phyloP scores from a whole-genome alignment of 2,329 filamentous ascomycete genomes.

The Aspergillus sp. region DNA sequence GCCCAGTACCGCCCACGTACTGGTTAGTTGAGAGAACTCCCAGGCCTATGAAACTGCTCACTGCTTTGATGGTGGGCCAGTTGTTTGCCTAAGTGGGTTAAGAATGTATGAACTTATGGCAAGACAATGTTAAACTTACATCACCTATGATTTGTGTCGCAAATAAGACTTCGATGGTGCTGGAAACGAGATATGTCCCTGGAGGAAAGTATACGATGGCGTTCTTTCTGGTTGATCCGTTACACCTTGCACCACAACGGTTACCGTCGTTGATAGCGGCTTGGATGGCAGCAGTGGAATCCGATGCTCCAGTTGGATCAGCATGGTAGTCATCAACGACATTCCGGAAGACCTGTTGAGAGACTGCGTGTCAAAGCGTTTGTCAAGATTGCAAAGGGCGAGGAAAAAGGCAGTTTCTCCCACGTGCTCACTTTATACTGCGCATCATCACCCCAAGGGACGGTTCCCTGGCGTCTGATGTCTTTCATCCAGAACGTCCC shows the following conservation, averaged over 20 bases:
- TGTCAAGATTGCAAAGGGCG: background rate
- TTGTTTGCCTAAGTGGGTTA: slow-evolving; percentile 1
- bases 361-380: background rate
- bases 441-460: slow-evolving; percentile 10
- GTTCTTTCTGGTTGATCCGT: slow-evolving; percentile 20
- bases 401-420: background rate
- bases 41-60: slow-evolving; percentile 69
- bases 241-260: slow-evolving; percentile 18
- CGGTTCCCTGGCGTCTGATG: slow-evolving; percentile 11
- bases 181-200: slow-evolving; percentile 20
- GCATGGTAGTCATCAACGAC: slow-evolving; percentile 13
- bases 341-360: slow-evolving; percentile 12
- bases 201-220: slow-evolving; percentile 48
- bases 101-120: background rate
- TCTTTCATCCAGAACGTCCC: slow-evolving; percentile 14
- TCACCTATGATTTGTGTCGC: slow-evolving; percentile 20
- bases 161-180: slow-evolving; percentile 17
- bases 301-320: slow-evolving; percentile 10
- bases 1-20: slow-evolving; percentile 49
- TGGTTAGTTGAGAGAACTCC: slow-evolving; percentile 80
- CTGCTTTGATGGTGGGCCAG: slow-evolving; percentile 43
- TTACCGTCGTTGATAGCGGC: slow-evolving; percentile 34
- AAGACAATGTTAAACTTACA: background rate
- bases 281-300: slow-evolving; percentile 37
- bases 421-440: slow-evolving; percentile 5